Base-by-base conservation (phyloP, 1,139 yeast species). In the Sugiyamaella paludigena region DNA sequence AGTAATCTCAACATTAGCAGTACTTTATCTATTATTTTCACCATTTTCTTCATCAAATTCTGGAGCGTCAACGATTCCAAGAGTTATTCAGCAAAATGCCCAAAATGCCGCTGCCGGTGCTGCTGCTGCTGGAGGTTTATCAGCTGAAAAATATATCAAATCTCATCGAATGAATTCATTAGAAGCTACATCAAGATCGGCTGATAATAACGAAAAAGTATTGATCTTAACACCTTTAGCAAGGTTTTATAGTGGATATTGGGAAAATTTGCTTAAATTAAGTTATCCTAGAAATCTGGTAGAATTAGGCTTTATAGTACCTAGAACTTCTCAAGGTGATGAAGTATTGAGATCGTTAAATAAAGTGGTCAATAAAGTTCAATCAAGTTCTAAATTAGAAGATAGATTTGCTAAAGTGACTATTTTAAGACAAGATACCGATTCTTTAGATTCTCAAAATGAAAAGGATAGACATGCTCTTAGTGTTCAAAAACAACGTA, bases 261-360 rank as follows among this genome's bases (percentile, higher is more conserved):
- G 98, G 98, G 79, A 79, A 36, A 92, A 92, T 66, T 69, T 92
- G 55, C 69, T 84, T 55, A 75, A 76, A 57, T 72, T 92, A 61
- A 73, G 81, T 13, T 92, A 92, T 66, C 98, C 96, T 51, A 87
- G 92, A 66, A 81, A 80, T 41, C 77, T 87, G 58, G 76, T 91
- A 44, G 95, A 91, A 57, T 75, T 92, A 50, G 98, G 98, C 0
- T 91, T 92, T 65, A 91, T 92, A 46, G 77, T 91, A 42, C 98
- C 98, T 46, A 77, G 95, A 59, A 80, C 80, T 36, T 68, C 75
- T 15, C 85, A 85, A 47, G 98, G 98, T 43, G 96, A 89, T 68
- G 69, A 64, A 31, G 95, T 95, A 0, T 73, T 91, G 58, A 77
- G 78, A 59, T 67, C 74, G 55, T 75, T 92, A 58, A 95, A 89